Base-by-base conservation (phyloP, 257 asterid genomes). In the Nicotiana paniculata region DNA sequence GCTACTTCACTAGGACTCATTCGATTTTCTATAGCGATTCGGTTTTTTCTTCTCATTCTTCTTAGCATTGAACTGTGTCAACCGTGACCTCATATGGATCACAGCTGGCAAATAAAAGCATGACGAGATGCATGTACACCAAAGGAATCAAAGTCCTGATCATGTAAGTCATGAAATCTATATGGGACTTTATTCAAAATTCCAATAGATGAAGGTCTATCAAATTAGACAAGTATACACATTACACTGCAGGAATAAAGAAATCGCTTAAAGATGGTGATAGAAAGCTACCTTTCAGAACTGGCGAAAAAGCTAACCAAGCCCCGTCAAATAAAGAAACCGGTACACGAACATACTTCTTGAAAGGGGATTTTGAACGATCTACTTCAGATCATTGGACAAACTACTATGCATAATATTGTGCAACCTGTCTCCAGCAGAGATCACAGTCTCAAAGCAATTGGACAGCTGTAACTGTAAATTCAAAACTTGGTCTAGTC, bases 261-360 rank as follows among this genome's bases (percentile, higher is more conserved):
- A 58, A 26, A 51, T 13, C 15, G 15, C 79, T 51, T 24, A 26
- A 15, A 24, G 35, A 74, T 70, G 78, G 65, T 64, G 51, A 16
- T 59, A 74, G 75, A 58, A 10, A 32, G 61, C 72, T 82, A 86
- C 84, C 86, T 86, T 86, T 77, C 66, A 21, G 51, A 82, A 79
- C 69, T 75, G 28, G 74, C 58, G 66, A 81, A 65, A 58, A 70
- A 57, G 81, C 78, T 81, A 86, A 30, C 81, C 87, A 43, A 69
- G 86, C 81, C 83, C 87, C 87, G 58, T 70, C 84, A 84, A 17
- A 57, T 61, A 63, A 57, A 77, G 80, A 72, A 62, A 70, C 67
- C 9, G 6, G 65, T n/a, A 53, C 30, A 30, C 21, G 61, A 26
- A 55, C 79, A 81, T 62, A 65, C 79, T 77, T 63, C 83, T 72